Percentiles rank a stretch among this genome's conserved stretches.
Conservation (phyloP, 1,284 basidiomycete genomes). For the Termitomyces sp. region DNA sequence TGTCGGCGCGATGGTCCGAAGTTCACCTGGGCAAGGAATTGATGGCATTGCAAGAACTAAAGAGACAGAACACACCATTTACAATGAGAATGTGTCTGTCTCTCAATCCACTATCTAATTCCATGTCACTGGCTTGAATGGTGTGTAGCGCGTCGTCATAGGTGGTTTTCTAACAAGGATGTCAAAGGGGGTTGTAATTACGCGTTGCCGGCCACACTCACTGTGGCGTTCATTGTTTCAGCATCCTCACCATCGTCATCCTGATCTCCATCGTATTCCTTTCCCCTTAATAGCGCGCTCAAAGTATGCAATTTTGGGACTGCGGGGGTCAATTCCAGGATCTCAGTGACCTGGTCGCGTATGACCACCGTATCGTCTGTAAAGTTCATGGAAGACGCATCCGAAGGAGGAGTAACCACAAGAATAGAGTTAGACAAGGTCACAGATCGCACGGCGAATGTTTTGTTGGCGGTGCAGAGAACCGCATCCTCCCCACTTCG, state of each 20-base stretch:
- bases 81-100: constrained; percentile 69
- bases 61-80: constrained; percentile 43
- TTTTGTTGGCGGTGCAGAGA: constrained; percentile 74
- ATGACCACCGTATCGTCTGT: constrained; percentile 47
- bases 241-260: constrained; percentile 40
- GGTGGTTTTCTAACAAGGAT: constrained; percentile 32
- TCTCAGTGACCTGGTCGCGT: constrained; percentile 67
- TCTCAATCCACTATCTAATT: constrained; percentile 59
- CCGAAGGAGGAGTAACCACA: constrained; percentile 55
- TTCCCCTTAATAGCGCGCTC: constrained; percentile 53
- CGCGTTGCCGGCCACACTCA: constrained; percentile 4
- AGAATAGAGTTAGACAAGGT: constrained; percentile 82
- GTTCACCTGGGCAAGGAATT: constrained; percentile 38
- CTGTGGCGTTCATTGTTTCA: constrained; percentile 12
- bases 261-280: constrained; percentile 64
- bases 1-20: constrained; percentile 63
- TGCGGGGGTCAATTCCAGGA: constrained; percentile 71
- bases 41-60: constrained; percentile 1
- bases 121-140: constrained; percentile 76
- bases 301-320: constrained; percentile 73
- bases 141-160: constrained; percentile 57
- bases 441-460: constrained; percentile 78
- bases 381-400: constrained; percentile 24
- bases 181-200: neutral
- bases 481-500: constrained; percentile 80